Evolutionary conservation across 495 filamentous ascomycete genomes (phyloP).

Genomic region (Pyrenopolyporus hunteri): DNA sequence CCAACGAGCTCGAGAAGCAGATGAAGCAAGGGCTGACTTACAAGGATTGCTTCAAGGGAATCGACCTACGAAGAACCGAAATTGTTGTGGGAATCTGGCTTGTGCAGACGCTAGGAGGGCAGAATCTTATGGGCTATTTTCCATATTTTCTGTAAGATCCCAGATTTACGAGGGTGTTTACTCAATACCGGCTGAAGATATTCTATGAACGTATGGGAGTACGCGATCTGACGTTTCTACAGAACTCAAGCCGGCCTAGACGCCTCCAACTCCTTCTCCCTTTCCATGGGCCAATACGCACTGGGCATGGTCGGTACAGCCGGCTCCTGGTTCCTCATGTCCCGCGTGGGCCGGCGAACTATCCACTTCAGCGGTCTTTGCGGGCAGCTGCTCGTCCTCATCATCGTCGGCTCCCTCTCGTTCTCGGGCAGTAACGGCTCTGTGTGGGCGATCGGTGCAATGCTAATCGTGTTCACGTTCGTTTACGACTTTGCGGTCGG

Average conservation of each 20-base stretch:
- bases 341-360: conserved; percentile 53
- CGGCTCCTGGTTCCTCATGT: conserved; percentile 60
- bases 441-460: conserved; percentile 50
- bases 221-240: not conserved
- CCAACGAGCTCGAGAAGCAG: conserved; percentile 67
- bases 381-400: conserved; percentile 44
- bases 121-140: conserved; percentile 71
- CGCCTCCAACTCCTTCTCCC: conserved; percentile 58
- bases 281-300: conserved; percentile 48
- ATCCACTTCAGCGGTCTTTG: conserved; percentile 56
- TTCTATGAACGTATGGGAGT: too few species aligned
- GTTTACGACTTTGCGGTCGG: conserved; percentile 63
- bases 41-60: conserved; percentile 69
- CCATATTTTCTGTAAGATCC: conserved; percentile 65
- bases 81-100: conserved; percentile 70
- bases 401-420: conserved; percentile 47
- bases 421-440: conserved; percentile 33
- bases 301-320: conserved; percentile 59
- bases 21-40: conserved; percentile 63
- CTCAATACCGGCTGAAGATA: too few species aligned
- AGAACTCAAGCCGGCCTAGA: conserved; percentile 65
- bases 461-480: conserved; percentile 59
- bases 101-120: conserved; percentile 70
- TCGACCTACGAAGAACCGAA: conserved; percentile 69
- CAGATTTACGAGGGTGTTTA: not conserved